A percentile compares a stretch with the other conserved stretches of the same genome.
These are phyloP conservation scores for Magnolia officinalis DNA, from an alignment of 164 flowering plant genomes.

Conservation along the genomic window DNA sequence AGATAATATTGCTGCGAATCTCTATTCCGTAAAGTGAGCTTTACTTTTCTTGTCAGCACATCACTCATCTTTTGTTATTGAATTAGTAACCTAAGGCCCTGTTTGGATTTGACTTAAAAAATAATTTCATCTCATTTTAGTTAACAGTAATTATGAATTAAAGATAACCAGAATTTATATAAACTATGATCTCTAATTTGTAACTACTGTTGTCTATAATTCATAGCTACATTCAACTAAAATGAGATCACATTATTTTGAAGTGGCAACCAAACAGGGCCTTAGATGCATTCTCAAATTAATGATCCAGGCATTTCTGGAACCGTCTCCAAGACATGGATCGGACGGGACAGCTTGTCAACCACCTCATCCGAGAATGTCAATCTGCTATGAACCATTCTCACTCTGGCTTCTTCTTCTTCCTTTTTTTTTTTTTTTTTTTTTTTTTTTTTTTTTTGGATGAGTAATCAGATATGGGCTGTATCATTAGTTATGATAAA, in stretches of 20 bases:
- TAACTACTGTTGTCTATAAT: too few species aligned
- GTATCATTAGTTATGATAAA: background rate
- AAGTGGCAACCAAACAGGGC: background rate
- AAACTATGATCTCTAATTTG: too few species aligned
- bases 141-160: too few species aligned
- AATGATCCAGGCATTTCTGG: background rate
- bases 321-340: background rate
- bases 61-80: background rate
- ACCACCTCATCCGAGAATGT: background rate
- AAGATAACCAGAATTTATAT: too few species aligned
- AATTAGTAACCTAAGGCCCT: background rate
- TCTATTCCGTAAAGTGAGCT: slow-evolving; percentile 93
- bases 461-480: background rate
- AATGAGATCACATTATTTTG: too few species aligned
- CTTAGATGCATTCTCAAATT: background rate
- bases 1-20: slow-evolving; percentile 93
- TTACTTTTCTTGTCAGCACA: background rate
- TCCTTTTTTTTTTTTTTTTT: too few species aligned
- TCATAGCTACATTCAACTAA: too few species aligned
- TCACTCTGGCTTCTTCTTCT: background rate
- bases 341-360: background rate
- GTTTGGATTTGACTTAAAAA: too few species aligned
- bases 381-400: background rate
- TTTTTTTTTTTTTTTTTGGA: background rate
- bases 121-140: too few species aligned